Base-by-base conservation (phyloP, 148 eudicot species). In the Camellia lanceoleosa region DNA sequence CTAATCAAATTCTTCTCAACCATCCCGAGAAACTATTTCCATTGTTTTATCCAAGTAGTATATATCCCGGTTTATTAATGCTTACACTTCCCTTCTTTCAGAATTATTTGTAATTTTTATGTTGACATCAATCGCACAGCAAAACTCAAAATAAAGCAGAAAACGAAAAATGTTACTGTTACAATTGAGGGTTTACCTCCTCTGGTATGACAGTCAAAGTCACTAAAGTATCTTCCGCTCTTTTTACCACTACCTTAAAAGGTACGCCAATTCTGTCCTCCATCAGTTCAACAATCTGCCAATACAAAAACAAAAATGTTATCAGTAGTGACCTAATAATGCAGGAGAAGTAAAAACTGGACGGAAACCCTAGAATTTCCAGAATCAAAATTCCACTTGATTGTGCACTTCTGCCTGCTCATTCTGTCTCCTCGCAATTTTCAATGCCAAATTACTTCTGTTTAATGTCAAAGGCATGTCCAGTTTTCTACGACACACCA, bases 181-280 rank as follows among this genome's bases (percentile, higher is more conserved):
- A 46, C 56, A 70, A 7, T 13, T 72, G 43, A 10, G 75, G 75
- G 44, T 72, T 72, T 23, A 38, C 44, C 44, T 72, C 75, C 61
- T 52, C 75, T 23, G 75, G 75, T 9, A 20, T 56, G 42, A 72
- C 75, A 51, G 61, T 72, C 61, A 72, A 54, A 72, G n/a, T 23
- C 60, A 72, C 61, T 12, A 8, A 20, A 52, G 60, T 72, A 14
- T 54, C 61, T 52, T 54, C 5, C 0, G 60, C 60, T 72, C 75
- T 72, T 72, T 72, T 52, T 61, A 72, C 75, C 13, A 72, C 75
- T 20, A 52, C 61, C 75, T 52, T 72, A 18, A 52, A 72, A 5
- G 75, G 75, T 5, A 72, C 23, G 7, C 75, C 75, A 72, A 72
- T 44, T 52, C 8, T 54, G 59, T 71, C 58, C 7, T 11, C 59